Evolutionary conservation across 495 filamentous ascomycete genomes (phyloP), one percentile per base, ranked within the genome.

Genomic region (Hyaloscypha finlandica): DNA sequence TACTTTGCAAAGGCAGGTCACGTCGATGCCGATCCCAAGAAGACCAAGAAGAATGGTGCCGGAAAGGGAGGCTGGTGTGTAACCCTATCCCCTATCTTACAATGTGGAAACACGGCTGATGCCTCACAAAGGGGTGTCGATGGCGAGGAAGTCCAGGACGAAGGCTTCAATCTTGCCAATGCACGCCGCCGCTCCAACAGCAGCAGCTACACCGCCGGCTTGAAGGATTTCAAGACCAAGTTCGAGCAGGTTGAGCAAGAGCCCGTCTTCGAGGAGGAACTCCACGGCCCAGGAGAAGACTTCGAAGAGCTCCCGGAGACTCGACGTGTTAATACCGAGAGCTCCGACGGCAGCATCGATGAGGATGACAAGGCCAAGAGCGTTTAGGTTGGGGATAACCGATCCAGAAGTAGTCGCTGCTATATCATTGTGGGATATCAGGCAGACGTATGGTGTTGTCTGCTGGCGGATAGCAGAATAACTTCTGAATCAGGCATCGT

Each of bases 11-110:
- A 97, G 84, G 79, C 86, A 37, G 95, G 94, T 70, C 90, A 89
- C 73, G 81, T 87, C 71, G 94, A 93, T 73, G 79, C 81, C 70
- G 90, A 96, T 74, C 95, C 94, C 51, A 91, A 91, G 78, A 95
- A 95, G 85, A 91, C 89, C 70, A 97, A 97, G 88, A 98, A 98
- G 83, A 91, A 97, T 68, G 94, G 94, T 60, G 90, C 87, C 59
- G 94, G 94, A 52, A 95, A 92, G 77, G 92, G 89, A 76, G 97
- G 97, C 78, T 98, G 94, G 94, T 97, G 85, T 77, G 88, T 75
- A 68, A 37, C 39, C 37, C 37, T 33, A 4, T 58, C 30, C 12
- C 35, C n/a, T 57, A 19, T 65, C 59, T 68, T 31, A 19, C 59
- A 16, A 65, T 30, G 20, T 4, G 2, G 59, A 16, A 53, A 33